Conservation (phyloP, 1,284 basidiomycete genomes). For the Sphagnurus paluster region DNA sequence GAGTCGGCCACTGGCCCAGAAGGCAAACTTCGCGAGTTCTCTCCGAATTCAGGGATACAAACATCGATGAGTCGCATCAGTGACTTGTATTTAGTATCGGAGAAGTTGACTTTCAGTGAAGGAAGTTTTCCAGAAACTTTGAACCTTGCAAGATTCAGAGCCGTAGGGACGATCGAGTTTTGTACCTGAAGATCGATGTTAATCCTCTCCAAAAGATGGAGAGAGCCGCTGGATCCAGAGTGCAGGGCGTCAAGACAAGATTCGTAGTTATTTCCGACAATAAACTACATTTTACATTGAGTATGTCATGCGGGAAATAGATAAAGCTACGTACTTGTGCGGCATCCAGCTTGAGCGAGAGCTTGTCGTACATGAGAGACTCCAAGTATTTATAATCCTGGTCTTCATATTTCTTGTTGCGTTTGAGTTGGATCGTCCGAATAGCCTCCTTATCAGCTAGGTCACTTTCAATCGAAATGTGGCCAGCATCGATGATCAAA, state of each 20-base stretch:
- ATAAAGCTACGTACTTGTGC: constrained; percentile 68
- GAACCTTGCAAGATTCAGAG: constrained; percentile 84
- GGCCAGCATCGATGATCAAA: constrained; percentile 94
- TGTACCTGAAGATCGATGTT: constrained; percentile 91
- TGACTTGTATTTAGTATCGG: constrained; percentile 94
- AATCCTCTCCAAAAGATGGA: constrained; percentile 93
- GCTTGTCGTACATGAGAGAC: constrained; percentile 95
- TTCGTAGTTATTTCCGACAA: constrained; percentile 86
- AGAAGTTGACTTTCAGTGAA: constrained; percentile 89
- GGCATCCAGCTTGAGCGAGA: constrained; percentile 83
- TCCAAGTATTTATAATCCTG: constrained; percentile 90
- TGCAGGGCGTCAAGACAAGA: constrained; percentile 80
- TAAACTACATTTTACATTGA: constrained; percentile 59
- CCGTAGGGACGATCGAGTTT: constrained; percentile 91
- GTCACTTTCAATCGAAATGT: constrained; percentile 92
- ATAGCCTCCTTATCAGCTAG: constrained; percentile 86
- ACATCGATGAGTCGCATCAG: constrained; percentile 94
- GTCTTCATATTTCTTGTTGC: constrained; percentile 84
- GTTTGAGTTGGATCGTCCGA: constrained; percentile 82
- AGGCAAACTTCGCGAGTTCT: constrained; percentile 27
- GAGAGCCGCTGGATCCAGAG: constrained; percentile 54
- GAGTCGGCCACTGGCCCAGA: constrained; percentile 27
- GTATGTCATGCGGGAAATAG: background rate
- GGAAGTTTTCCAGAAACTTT: constrained; percentile 93
- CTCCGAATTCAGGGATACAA: constrained; percentile 83